Base-by-base conservation (phyloP, 2,329 filamentous ascomycete genomes). In the Raffaelea ambrosiae region DNA sequence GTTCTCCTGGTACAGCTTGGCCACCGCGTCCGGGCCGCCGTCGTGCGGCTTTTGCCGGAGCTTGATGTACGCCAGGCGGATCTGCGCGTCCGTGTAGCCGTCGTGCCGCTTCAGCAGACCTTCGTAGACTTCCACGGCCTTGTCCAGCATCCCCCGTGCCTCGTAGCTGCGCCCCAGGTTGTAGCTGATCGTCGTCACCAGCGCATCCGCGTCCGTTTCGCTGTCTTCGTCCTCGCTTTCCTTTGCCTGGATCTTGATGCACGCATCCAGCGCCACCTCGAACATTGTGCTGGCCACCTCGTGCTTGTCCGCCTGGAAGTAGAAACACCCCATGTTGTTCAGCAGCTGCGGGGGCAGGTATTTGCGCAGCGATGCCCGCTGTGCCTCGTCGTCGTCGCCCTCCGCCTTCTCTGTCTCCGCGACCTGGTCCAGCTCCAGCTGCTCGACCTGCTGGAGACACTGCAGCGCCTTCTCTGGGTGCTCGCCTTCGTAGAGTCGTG, bases 241-340 rank as follows among this genome's bases (percentile, higher is more conserved):
- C 57, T 81, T 84, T 58, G 88, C 83, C 42, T 82, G 81, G 52
- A 88, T 83, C 57, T 86, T 85, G 57, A 94, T 82, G 60, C 90
- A 96, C 16, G 91, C 88, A 53, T 84, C 85, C 47, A 98, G 70
- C 0, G 90, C 93, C n/a, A 86, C 83, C 63, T 98, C 88, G 62
- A 97, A 98, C 67, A 94, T 77, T 44, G 91, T 84, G 55, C 87
- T 84, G 20, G 93, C 90, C 52, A 81, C 73, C 19, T 84, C 80
- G 53, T 86, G 83, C 61, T 88, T 89, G 58, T 95, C 89, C 2
- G 82, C 77, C 61, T 95, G 89, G 56, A 88, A 96, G 56, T 95
- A 81, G 67, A 97, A 97, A 65, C 90, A 96, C 5, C 88, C 93
- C 62, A 97, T 95, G 63, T 98, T 98, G 72, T 97, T 98, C 40